A percentile compares a stretch with the other conserved stretches of the same genome.
phyloP scores from a whole-genome alignment of 1,284 basidiomycete genomes.

The Neolentinus lepideus region DNA sequence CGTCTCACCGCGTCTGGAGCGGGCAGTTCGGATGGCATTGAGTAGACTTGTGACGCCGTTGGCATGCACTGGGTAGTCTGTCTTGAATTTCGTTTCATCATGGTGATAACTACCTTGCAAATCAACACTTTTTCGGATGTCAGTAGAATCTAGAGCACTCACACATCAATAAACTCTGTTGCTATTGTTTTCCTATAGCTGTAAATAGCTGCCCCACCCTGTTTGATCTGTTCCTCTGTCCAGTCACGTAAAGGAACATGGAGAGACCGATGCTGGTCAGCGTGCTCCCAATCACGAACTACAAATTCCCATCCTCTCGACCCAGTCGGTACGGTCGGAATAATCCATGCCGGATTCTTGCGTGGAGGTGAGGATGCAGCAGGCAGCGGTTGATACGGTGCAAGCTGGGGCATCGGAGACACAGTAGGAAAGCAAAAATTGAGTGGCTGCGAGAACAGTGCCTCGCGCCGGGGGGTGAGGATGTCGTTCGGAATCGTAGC shows the following conservation, averaged over 20 bases:
- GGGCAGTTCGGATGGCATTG: background rate
- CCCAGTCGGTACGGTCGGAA: background rate
- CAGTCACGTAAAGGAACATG: background rate
- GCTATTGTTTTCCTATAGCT: background rate
- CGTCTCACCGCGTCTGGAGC: background rate
- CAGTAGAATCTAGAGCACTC: background rate
- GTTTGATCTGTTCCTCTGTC: background rate
- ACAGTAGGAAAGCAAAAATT: background rate
- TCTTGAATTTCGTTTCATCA: background rate
- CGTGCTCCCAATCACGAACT: background rate
- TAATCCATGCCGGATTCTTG: background rate
- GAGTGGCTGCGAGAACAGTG: background rate
- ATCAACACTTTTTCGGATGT: background rate
- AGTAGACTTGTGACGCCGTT: background rate
- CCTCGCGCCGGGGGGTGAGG: background rate
- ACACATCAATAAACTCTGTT: background rate
- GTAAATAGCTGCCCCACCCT: background rate
- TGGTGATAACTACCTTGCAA: background rate
- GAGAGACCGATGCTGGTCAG: background rate
- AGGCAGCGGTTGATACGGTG: background rate
- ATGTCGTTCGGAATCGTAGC: background rate
- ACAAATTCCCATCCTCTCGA: background rate
- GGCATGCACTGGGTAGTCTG: background rate
- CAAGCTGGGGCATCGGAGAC: background rate
- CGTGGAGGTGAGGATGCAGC: background rate